Percentiles rank a stretch among this genome's conserved stretches.
Evolutionary conservation across 805 yeast species (phyloP).

Genomic region (Hanseniaspora pseudoguilliermondii): DNA sequence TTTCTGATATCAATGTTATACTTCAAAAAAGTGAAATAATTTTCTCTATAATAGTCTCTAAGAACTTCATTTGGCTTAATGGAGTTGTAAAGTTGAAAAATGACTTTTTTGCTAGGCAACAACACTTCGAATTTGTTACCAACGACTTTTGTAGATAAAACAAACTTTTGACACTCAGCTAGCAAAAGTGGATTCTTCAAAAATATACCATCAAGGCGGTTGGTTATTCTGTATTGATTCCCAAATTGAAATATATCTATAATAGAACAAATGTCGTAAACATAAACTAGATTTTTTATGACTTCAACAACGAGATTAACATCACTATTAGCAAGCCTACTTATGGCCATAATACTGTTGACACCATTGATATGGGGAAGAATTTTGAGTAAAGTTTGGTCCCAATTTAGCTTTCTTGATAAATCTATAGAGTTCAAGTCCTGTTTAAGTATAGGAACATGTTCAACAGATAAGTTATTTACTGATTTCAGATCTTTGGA

Average conservation of each 20-base stretch:
- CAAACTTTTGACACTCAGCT: constrained; percentile 75
- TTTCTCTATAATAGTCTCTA: constrained; percentile 68
- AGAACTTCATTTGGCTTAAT: constrained; percentile 66
- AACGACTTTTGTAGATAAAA: constrained; percentile 21
- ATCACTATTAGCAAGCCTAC: constrained; percentile 71
- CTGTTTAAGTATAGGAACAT: constrained; percentile 88
- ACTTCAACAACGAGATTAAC: constrained; percentile 68
- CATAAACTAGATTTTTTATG: constrained; percentile 81
- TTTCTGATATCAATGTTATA: constrained; percentile 66
- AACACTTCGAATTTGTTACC: constrained; percentile 16
- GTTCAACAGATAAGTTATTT: constrained; percentile 58
- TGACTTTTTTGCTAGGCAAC: constrained; percentile 49
- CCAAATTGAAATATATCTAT: constrained; percentile 81
- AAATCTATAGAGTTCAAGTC: constrained; percentile 48
- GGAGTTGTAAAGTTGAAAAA: constrained; percentile 64
- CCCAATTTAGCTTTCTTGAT: constrained; percentile 72
- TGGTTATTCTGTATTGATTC: constrained; percentile 81
- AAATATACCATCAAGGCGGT: constrained; percentile 52
- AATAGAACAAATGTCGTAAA: constrained; percentile 60
- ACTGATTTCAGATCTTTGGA: constrained; percentile 49
- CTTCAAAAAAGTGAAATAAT: constrained; percentile 38
- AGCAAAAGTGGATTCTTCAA: constrained; percentile 54
- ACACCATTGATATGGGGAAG: constrained; percentile 79
- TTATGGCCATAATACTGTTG: constrained; percentile 65
- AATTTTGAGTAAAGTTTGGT: constrained; percentile 86